These are phyloP conservation scores for Odonthalia washingtoniensis DNA, from an alignment of 31 red algal species.

Conservation along the genomic window DNA sequence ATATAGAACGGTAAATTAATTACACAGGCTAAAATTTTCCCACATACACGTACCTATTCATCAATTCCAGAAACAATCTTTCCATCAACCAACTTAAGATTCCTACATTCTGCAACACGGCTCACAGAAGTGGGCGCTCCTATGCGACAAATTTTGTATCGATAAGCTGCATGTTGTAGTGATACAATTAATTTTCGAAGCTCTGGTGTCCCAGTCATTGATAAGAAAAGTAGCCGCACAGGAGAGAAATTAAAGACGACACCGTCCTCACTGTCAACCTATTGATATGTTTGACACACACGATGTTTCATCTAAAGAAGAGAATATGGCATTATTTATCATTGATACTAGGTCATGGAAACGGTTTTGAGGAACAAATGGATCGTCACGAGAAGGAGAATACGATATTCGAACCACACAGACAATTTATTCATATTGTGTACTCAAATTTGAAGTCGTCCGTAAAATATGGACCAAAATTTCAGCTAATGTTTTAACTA, in stretches of 20 bases:
- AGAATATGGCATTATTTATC: constrained; percentile 44
- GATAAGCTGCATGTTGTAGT: constrained; percentile 41
- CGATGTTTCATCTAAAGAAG: background rate
- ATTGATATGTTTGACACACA: background rate
- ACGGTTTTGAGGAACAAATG: background rate
- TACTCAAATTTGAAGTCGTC: constrained; percentile 6
- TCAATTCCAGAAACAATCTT: too few relatives aligned
- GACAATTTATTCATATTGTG: constrained; percentile 46
- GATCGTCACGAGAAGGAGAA: constrained; percentile 44
- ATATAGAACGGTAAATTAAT: too few relatives aligned
- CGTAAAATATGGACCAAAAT: constrained; percentile 35
- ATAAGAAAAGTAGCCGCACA: constrained; percentile 36
- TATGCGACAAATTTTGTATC: constrained; percentile 37
- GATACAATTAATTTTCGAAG: constrained; percentile 11
- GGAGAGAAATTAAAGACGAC: constrained; percentile 57
- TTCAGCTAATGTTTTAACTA: constrained; percentile 37
- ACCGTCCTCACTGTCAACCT: constrained; percentile 7
- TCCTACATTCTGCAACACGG: constrained; percentile 26
- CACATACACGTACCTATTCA: too few relatives aligned
- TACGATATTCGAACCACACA: constrained; percentile 54
- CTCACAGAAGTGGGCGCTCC: constrained; percentile 42
- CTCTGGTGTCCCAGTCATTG: constrained; percentile 46
- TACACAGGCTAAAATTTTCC: too few relatives aligned
- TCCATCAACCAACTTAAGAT: constrained; percentile 33
- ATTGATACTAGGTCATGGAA: constrained; percentile 3